phyloP scores from a whole-genome alignment of 2,329 filamentous ascomycete genomes.

The Trichoderma gracile region DNA sequence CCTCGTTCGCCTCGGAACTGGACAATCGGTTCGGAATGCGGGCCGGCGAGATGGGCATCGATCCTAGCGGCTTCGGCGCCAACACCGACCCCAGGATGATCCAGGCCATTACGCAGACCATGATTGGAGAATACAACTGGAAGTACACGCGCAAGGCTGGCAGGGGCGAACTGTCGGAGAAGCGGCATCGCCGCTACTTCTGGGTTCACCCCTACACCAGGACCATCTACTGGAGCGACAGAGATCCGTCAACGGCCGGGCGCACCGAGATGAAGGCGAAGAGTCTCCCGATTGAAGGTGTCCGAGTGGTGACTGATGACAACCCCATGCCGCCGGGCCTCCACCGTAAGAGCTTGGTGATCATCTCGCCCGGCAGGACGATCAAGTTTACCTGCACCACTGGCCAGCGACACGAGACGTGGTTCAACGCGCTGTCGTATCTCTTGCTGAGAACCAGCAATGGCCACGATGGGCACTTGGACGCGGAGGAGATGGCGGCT shows the following conservation, averaged over 20 bases:
- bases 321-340: slow-evolving; percentile 94
- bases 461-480: slow-evolving; percentile 62
- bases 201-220: slow-evolving; percentile 98
- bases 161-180: slow-evolving; percentile 84
- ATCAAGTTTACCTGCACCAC: slow-evolving; percentile 95
- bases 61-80: slow-evolving; percentile 61
- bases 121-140: slow-evolving; percentile 99
- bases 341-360: slow-evolving; percentile 88
- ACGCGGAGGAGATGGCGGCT: slow-evolving; percentile 59
- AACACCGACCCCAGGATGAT: slow-evolving; percentile 96
- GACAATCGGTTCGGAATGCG: slow-evolving; percentile 84
- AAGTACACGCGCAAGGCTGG: slow-evolving; percentile 96
- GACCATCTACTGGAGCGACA: slow-evolving; percentile 94
- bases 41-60: slow-evolving; percentile 57
- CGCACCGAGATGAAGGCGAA: slow-evolving; percentile 75
- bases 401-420: slow-evolving; percentile 92
- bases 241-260: slow-evolving; percentile 79
- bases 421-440: slow-evolving; percentile 97
- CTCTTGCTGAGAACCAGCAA: slow-evolving; percentile 75
- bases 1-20: slow-evolving; percentile 92
- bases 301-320: slow-evolving; percentile 88
- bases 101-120: slow-evolving; percentile 97
- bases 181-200: slow-evolving; percentile 92
- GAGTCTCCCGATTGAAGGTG: slow-evolving; percentile 90
- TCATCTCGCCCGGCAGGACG: slow-evolving; percentile 82